Evolutionary conservation across 2,329 filamentous ascomycete species (phyloP).

Genomic region (Podosphaera xanthii): DNA sequence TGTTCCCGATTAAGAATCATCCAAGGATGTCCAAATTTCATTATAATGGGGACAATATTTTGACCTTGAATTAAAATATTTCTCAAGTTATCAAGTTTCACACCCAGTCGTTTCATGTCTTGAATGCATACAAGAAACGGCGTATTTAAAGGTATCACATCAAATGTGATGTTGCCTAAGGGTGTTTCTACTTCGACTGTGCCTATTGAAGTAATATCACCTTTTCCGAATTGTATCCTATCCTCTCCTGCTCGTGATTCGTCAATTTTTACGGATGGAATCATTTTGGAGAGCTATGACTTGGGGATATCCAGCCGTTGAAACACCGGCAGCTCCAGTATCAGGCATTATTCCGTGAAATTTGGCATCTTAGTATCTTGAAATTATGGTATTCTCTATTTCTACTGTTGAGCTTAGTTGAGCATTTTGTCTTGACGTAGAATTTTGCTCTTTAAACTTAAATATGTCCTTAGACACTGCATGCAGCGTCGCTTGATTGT

Average conservation of each 20-base stretch:
- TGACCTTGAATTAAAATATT: not conserved
- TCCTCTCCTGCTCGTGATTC: not conserved
- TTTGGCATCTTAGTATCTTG: too few relatives aligned
- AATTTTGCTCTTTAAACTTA: not conserved
- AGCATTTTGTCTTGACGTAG: not conserved
- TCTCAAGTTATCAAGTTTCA: not conserved
- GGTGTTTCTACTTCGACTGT: not conserved
- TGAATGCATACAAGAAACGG: constrained; percentile 1
- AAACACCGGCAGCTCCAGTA: not conserved
- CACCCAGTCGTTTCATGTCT: not conserved
- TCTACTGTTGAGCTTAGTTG: not conserved
- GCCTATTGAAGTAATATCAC: not conserved
- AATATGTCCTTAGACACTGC: not conserved
- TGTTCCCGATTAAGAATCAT: not conserved
- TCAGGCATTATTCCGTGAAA: too few relatives aligned
- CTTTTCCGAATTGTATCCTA: not conserved
- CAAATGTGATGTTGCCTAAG: not conserved
- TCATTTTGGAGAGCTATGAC: not conserved
- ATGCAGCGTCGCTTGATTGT: not conserved
- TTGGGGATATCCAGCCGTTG: not conserved
- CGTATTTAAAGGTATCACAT: not conserved
- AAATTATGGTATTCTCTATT: too few relatives aligned
- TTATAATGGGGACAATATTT: not conserved
- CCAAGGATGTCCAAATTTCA: constrained; percentile 1
- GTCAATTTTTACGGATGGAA: not conserved